Evolutionary conservation across 106 monocot species (phyloP).

Genomic region (Allium cepa): DNA sequence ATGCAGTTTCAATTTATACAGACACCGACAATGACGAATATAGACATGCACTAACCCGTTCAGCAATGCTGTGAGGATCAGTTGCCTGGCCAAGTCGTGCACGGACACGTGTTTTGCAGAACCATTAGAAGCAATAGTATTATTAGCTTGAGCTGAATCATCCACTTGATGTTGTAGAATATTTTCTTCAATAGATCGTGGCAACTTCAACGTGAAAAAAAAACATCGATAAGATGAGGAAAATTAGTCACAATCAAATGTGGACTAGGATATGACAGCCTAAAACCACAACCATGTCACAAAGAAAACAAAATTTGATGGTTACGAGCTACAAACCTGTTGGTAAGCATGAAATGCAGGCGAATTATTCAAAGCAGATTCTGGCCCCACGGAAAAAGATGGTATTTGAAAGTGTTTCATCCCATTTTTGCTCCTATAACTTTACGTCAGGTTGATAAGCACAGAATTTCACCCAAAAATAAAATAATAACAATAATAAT

Average conservation of each 20-base stretch:
- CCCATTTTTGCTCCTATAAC: constrained; percentile 11
- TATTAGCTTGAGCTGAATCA: constrained; percentile 8
- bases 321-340: background rate
- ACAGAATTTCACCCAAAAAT: background rate
- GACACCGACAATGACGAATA: background rate
- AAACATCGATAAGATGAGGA: background rate
- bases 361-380: constrained; percentile 3
- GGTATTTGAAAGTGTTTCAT: constrained; percentile 13
- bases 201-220: background rate
- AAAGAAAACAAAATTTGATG: background rate
- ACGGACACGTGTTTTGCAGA: constrained; percentile 39
- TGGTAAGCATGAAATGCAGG: constrained; percentile 4
- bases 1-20: too few species aligned
- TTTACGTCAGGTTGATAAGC: background rate
- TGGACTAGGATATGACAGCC: background rate
- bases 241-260: background rate
- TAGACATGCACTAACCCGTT: constrained; percentile 44
- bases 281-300: background rate
- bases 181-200: constrained; percentile 12
- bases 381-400: constrained; percentile 8
- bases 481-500: background rate
- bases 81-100: constrained; percentile 85
- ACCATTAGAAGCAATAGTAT: too few species aligned
- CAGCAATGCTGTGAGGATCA: constrained; percentile 92
- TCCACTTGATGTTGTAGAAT: constrained; percentile 10